A percentile compares a stretch with the other conserved stretches of the same genome.
Conservation (phyloP, 2,329 filamentous ascomycete species). For the Talaromyces albobiverticillius region DNA sequence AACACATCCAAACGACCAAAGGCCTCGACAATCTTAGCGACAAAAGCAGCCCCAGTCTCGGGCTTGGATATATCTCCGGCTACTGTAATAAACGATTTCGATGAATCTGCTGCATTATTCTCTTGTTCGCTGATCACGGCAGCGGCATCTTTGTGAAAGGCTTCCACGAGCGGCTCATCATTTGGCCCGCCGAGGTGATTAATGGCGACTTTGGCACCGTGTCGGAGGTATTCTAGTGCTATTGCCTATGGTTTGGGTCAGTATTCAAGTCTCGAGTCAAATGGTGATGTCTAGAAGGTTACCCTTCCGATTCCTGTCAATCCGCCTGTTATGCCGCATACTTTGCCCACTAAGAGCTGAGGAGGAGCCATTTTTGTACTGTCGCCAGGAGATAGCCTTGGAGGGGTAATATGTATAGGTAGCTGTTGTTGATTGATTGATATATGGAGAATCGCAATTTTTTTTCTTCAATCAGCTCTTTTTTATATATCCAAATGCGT, state of each 20-base stretch:
- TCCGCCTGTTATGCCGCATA: conserved; percentile 81
- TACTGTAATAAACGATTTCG: conserved; percentile 37
- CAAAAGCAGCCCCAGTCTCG: conserved; percentile 66
- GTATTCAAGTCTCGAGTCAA: too few species aligned
- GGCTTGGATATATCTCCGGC: conserved; percentile 75
- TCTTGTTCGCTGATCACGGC: conserved; percentile 44
- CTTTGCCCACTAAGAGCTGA: conserved; percentile 67
- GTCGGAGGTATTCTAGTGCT: conserved; percentile 70
- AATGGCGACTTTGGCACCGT: conserved; percentile 75
- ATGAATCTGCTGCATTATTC: background rate
- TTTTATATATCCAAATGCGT: too few species aligned
- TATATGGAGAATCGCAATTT: too few species aligned
- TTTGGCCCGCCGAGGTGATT: conserved; percentile 65
- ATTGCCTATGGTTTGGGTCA: conserved; percentile 56
- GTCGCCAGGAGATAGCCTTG: too few species aligned
- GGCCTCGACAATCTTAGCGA: conserved; percentile 60
- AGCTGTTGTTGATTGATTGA: too few species aligned
- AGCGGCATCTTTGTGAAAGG: conserved; percentile 28
- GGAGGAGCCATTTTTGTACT: conserved; percentile 27
- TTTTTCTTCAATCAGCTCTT: too few species aligned
- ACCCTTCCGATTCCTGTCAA: conserved; percentile 78
- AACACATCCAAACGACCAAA: conserved; percentile 67
- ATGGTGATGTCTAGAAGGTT: too few species aligned
- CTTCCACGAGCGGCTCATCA: conserved; percentile 29
- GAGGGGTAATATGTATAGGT: background rate